phyloP scores from a whole-genome alignment of 768 basidiomycete genomes.

The Floccularia luteovirens region DNA sequence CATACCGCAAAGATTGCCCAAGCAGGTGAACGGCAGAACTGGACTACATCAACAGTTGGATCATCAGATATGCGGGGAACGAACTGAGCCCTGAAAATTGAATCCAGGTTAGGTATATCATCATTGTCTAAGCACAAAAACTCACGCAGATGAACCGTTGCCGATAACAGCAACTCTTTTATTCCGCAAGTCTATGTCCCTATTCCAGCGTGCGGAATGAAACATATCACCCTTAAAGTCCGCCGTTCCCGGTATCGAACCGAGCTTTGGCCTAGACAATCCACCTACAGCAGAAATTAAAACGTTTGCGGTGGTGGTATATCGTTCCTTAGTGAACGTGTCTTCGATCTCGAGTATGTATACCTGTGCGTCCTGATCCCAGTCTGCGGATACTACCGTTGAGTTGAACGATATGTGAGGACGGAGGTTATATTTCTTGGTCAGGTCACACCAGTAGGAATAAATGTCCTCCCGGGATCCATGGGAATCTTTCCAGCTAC shows the following conservation, averaged over 20 bases:
- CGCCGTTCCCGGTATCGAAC: conserved; percentile 22
- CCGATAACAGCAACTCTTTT: conserved; percentile 53
- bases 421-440: too few relatives aligned
- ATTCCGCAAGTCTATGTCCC: conserved; percentile 26
- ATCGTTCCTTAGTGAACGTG: too few relatives aligned
- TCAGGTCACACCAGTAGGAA: too few relatives aligned
- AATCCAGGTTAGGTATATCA: not conserved
- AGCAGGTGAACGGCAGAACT: conserved; percentile 41
- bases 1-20: conserved; percentile 41
- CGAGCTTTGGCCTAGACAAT: conserved; percentile 34
- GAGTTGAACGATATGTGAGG: too few relatives aligned
- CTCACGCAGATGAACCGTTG: conserved; percentile 47
- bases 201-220: conserved; percentile 46
- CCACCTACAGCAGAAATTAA: conserved; percentile 43
- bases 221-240: conserved; percentile 41
- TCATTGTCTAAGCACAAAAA: conserved; percentile 12
- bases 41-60: conserved; percentile 28
- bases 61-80: conserved; percentile 33
- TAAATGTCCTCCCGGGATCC: too few relatives aligned
- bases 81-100: conserved; percentile 36
- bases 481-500: too few relatives aligned
- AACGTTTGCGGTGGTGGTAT: conserved; percentile 29
- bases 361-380: too few relatives aligned
- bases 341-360: too few relatives aligned
- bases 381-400: too few relatives aligned